Evolutionary conservation across 768 basidiomycete genomes (phyloP).

Genomic region (Dacryopinax spathularia): DNA sequence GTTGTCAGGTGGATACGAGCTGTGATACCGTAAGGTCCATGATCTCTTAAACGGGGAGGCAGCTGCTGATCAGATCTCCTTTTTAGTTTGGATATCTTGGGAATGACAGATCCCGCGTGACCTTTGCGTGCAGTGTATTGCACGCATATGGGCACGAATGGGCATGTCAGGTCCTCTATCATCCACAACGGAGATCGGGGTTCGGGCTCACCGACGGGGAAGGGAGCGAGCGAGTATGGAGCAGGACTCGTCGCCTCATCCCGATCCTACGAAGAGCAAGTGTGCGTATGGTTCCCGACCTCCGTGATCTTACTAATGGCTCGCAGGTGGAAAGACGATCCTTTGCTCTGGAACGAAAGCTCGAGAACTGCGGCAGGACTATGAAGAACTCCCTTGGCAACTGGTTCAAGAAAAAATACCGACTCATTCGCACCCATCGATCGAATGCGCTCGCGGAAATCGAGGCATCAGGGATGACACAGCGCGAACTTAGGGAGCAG

Average conservation of each 20-base stretch:
- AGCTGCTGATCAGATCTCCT: no score
- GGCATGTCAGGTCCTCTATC: slow-evolving; percentile 6
- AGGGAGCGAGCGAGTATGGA: slow-evolving; percentile 11
- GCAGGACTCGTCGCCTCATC: not conserved
- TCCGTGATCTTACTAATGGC: no score
- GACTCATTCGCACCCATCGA: not conserved
- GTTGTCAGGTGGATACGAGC: slow-evolving; percentile 26
- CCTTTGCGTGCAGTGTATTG: not conserved
- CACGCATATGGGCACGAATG: slow-evolving; percentile 10
- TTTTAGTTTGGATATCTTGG: not conserved
- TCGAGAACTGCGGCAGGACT: not conserved
- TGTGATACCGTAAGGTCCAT: not conserved
- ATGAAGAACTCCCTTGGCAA: not conserved
- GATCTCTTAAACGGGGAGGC: not conserved
- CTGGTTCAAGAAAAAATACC: not conserved
- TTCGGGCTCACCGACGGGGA: slow-evolving; percentile 8
- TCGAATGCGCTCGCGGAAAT: not conserved
- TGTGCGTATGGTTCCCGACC: no score
- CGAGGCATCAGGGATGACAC: not conserved
- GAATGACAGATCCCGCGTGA: not conserved
- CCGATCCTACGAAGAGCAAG: slow-evolving; percentile 1
- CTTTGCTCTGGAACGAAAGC: not conserved
- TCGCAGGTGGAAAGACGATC: not conserved
- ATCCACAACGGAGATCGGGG: not conserved
- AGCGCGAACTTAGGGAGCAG: not conserved